Evolutionary conservation across 2,329 filamentous ascomycete genomes (phyloP).

Genomic region (Diaporthe australafricana): DNA sequence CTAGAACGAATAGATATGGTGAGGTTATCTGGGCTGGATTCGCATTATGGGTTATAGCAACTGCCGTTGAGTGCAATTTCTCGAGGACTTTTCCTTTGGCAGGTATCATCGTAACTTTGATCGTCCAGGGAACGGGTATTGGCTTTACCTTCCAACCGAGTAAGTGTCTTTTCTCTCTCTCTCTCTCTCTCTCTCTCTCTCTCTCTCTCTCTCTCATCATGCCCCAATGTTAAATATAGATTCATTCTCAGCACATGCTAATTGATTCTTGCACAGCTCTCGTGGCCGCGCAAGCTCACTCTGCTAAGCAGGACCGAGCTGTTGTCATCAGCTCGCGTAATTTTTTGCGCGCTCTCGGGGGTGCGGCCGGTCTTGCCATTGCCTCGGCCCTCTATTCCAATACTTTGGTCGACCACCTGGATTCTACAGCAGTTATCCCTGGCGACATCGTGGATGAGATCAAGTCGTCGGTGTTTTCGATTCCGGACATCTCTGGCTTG

Average conservation of each 20-base stretch:
- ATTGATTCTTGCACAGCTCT: slow-evolving; percentile 46
- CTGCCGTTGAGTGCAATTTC: slow-evolving; percentile 22
- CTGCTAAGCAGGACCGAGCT: slow-evolving; percentile 66
- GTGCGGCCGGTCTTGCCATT: slow-evolving; percentile 67
- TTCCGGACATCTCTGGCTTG: slow-evolving; percentile 47
- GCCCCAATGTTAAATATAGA: too few species aligned
- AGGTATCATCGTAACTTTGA: slow-evolving; percentile 60
- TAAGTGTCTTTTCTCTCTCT: not conserved
- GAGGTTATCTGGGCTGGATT: slow-evolving; percentile 64
- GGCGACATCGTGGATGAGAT: slow-evolving; percentile 50
- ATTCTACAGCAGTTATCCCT: slow-evolving; percentile 37
- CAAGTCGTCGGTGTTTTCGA: slow-evolving; percentile 51
- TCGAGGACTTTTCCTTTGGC: not conserved
- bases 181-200: not conserved
- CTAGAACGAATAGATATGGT: slow-evolving; percentile 66
- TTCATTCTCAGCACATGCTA: not conserved
- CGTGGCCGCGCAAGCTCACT: slow-evolving; percentile 69
- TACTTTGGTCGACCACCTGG: slow-evolving; percentile 46
- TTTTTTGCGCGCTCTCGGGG: slow-evolving; percentile 70
- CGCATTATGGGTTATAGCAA: slow-evolving; percentile 49
- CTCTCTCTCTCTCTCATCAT: not conserved
- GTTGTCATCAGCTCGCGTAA: slow-evolving; percentile 73
- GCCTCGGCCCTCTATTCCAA: slow-evolving; percentile 59
- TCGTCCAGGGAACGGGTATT: slow-evolving; percentile 63
- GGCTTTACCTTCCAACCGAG: slow-evolving; percentile 61